Conservation (phyloP, 805 yeast genomes). For the Wickerhamiella allomyrinae region DNA sequence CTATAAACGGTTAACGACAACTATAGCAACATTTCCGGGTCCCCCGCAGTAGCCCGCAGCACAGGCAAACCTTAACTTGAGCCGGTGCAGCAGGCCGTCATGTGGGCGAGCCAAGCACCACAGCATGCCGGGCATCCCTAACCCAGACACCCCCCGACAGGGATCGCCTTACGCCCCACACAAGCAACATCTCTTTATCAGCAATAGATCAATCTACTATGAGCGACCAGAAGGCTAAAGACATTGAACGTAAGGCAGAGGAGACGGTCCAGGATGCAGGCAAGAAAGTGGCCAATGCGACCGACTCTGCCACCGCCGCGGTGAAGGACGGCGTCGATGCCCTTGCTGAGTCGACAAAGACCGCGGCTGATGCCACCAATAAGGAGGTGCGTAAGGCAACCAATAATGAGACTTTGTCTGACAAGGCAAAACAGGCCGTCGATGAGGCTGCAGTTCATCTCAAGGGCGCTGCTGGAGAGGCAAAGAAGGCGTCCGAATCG, state of each 20-base stretch:
- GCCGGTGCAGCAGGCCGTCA: too few species aligned
- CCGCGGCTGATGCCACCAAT: conserved; percentile 3
- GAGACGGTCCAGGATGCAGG: conserved; percentile 8
- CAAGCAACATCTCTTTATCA: neutral
- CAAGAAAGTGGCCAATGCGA: neutral
- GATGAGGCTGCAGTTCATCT: conserved; percentile 1
- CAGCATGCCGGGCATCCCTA: too few species aligned
- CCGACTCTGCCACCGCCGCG: neutral
- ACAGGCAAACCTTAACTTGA: too few species aligned
- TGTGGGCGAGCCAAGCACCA: too few species aligned
- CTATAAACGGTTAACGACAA: too few species aligned
- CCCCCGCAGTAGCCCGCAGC: too few species aligned
- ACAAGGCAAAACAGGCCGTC: conserved; percentile 6
- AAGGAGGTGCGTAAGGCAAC: conserved; percentile 5
- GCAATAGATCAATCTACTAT: neutral
- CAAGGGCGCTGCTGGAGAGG: conserved; percentile 5
- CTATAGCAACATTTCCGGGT: too few species aligned
- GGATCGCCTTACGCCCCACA: neutral
- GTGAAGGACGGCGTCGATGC: neutral
- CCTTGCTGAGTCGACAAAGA: neutral
- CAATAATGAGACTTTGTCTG: conserved; percentile 4
- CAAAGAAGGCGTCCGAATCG: conserved; percentile 7
- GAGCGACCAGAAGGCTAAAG: neutral
- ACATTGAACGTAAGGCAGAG: conserved; percentile 1
- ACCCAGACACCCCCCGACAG: too few species aligned